Evolutionary conservation across 2,329 filamentous ascomycete species (phyloP).

Genomic region (Aspergillaceae sp.): DNA sequence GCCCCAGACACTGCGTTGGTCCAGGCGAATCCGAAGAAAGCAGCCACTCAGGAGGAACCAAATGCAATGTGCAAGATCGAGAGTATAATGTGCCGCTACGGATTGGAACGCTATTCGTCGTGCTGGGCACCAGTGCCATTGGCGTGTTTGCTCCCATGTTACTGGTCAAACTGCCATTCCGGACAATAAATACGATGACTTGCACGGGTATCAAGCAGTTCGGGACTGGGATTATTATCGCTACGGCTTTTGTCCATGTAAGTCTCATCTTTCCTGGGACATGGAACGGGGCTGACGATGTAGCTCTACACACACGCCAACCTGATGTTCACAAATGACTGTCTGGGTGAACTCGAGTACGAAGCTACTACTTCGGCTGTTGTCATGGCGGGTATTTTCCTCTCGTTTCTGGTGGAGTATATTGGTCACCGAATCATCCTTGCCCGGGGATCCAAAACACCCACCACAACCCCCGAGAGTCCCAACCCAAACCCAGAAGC

Average conservation of each 20-base stretch:
- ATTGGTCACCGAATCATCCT: constrained; percentile 51
- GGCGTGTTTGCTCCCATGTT: constrained; percentile 63
- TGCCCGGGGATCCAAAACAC: constrained; percentile 13
- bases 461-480: constrained; percentile 3
- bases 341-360: constrained; percentile 57
- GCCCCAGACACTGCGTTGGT: constrained; percentile 46
- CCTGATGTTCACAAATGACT: constrained; percentile 64
- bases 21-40: constrained; percentile 36
- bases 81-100: constrained; percentile 61
- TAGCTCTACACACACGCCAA: constrained; percentile 64
- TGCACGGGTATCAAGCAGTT: constrained; percentile 60
- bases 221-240: constrained; percentile 33
- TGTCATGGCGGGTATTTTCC: constrained; percentile 63
- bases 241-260: constrained; percentile 34
- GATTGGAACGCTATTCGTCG: constrained; percentile 63
- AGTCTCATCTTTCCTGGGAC: constrained; percentile 1
- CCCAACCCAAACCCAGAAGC: constrained; percentile 4
- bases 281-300: background rate
- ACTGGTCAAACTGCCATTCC: constrained; percentile 49
- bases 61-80: constrained; percentile 44
- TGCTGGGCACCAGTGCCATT: constrained; percentile 59
- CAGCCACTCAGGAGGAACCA: constrained; percentile 9
- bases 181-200: constrained; percentile 39
- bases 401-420: constrained; percentile 66
- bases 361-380: constrained; percentile 63